Conservation (phyloP, 2,329 filamentous ascomycete genomes). For the Trichophyton benhamiae region DNA sequence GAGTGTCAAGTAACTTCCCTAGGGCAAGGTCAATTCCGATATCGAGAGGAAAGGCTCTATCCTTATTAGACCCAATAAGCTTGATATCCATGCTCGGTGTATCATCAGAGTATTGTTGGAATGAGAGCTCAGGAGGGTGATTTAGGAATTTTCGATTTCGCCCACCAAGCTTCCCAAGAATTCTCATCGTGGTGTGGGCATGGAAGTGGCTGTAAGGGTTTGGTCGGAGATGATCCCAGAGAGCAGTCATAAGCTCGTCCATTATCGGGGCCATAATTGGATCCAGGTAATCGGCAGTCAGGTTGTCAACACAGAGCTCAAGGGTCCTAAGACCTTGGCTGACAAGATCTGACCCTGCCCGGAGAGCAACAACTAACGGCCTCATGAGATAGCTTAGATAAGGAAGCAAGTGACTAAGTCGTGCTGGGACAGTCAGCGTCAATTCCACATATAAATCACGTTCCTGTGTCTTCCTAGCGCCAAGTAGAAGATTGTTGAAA, state of each 20-base stretch:
- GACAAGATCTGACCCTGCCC: slow-evolving; percentile 84
- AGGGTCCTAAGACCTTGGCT: slow-evolving; percentile 86
- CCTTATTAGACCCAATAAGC: slow-evolving; percentile 77
- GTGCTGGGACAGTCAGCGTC: slow-evolving; percentile 86
- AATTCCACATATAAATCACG: slow-evolving; percentile 94
- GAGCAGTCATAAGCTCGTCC: slow-evolving; percentile 92
- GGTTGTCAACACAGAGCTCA: slow-evolving; percentile 93
- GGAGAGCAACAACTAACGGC: slow-evolving; percentile 85
- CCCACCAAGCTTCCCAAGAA: slow-evolving; percentile 89
- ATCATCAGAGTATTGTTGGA: slow-evolving; percentile 78
- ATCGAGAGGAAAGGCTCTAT: slow-evolving; percentile 74
- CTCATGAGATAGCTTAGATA: slow-evolving; percentile 96
- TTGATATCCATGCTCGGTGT: slow-evolving; percentile 75
- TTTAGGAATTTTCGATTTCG: slow-evolving; percentile 93
- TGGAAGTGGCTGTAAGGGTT: slow-evolving; percentile 96
- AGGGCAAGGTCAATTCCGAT: slow-evolving; percentile 83
- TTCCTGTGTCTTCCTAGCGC: slow-evolving; percentile 78
- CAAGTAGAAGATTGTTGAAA: slow-evolving; percentile 83
- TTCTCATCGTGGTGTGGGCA: slow-evolving; percentile 93
- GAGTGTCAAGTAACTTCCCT: slow-evolving; percentile 68
- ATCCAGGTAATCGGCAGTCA: slow-evolving; percentile 94
- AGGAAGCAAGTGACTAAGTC: slow-evolving; percentile 84
- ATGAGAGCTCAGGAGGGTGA: slow-evolving; percentile 70
- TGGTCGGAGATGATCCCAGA: slow-evolving; percentile 90
- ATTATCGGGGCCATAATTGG: slow-evolving; percentile 99